phyloP scores from a whole-genome alignment of 2,329 filamentous ascomycete genomes.

The Arthrinium phaeospermum region DNA sequence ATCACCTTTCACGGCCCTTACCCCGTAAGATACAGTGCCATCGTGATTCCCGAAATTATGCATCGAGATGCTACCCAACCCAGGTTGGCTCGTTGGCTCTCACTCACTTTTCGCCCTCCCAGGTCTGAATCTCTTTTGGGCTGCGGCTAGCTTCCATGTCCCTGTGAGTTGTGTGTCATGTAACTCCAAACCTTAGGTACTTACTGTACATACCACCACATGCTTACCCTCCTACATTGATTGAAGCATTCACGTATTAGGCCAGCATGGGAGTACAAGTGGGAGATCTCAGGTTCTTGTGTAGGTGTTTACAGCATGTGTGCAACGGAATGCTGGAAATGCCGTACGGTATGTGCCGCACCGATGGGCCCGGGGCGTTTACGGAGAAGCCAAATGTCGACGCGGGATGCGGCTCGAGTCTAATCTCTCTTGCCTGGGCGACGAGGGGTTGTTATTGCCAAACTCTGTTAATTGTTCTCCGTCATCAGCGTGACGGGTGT shows the following conservation, averaged over 20 bases:
- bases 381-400: background rate
- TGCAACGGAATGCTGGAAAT: background rate
- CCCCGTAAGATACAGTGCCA: slow-evolving; percentile 6
- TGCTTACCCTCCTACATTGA: too few species aligned
- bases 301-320: background rate
- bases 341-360: background rate
- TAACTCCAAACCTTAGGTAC: background rate
- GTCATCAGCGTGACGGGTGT: background rate
- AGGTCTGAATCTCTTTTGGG: background rate
- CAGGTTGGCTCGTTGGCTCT: background rate
- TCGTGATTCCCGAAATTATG: slow-evolving; percentile 8
- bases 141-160: background rate
- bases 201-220: background rate
- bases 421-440: background rate
- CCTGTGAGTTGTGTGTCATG: slow-evolving; percentile 2
- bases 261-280: background rate
- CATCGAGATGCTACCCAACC: slow-evolving; percentile 10
- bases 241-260: too few species aligned
- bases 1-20: background rate
- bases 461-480: background rate
- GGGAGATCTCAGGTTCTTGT: background rate
- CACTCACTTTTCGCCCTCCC: background rate
- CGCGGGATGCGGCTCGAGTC: slow-evolving; percentile 7
- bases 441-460: background rate
- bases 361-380: background rate